Conservation (phyloP, 306 rosid species). For the Rosa rugosa region DNA sequence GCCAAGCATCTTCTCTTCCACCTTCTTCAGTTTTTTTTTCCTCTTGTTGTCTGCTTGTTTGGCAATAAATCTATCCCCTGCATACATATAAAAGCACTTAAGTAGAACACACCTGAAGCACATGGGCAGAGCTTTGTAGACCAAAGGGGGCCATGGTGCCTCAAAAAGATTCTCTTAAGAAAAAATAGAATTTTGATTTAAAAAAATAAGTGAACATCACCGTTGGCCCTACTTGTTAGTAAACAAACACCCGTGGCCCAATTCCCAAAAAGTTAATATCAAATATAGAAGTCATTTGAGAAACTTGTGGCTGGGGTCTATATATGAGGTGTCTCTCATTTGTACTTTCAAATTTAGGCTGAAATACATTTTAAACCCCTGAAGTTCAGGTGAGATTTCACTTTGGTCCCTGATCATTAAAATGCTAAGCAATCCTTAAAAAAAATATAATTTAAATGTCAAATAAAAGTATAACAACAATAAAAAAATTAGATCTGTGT, state of each 20-base stretch:
- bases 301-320: background rate
- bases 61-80: constrained; percentile 77
- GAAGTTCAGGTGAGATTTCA: background rate
- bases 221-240: background rate
- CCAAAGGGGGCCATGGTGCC: background rate
- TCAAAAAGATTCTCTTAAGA: background rate
- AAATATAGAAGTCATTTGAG: background rate
- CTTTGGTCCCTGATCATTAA: background rate
- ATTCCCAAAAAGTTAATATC: background rate
- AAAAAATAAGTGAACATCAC: background rate
- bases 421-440: background rate
- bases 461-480: background rate
- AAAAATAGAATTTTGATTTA: background rate
- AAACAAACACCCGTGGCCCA: background rate
- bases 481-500: background rate
- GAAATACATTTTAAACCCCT: background rate
- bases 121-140: background rate
- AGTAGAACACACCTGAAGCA: background rate
- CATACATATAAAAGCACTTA: constrained; percentile 26
- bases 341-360: background rate
- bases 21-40: constrained; percentile 83
- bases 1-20: constrained; percentile 95
- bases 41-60: constrained; percentile 88
- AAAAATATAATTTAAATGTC: no score
- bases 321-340: background rate